Conservation (phyloP, 768 basidiomycete species). For the Cystobasidiopsis lactophilus region DNA sequence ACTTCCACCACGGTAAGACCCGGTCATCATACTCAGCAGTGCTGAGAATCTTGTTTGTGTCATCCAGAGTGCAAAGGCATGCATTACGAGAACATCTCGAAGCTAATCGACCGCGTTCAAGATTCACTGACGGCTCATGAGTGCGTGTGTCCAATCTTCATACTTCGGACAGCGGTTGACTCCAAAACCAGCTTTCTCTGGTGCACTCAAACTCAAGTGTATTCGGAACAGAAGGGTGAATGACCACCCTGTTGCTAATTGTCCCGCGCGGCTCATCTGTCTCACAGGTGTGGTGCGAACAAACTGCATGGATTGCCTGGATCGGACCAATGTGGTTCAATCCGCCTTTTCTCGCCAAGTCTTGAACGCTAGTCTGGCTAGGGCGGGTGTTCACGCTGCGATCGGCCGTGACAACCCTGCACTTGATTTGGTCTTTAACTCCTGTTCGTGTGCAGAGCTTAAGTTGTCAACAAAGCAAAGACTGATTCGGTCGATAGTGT, state of each 20-base stretch:
- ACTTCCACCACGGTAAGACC: neutral
- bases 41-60: too few species aligned
- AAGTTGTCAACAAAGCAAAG: slow-evolving; percentile 29
- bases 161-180: neutral
- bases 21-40: neutral
- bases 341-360: slow-evolving; percentile 78
- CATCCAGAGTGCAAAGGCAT: slow-evolving; percentile 83
- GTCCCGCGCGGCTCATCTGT: too few species aligned
- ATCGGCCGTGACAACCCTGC: slow-evolving; percentile 40
- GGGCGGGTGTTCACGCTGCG: slow-evolving; percentile 35
- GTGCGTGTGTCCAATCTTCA: slow-evolving; percentile 3
- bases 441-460: slow-evolving; percentile 19
- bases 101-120: slow-evolving; percentile 10
- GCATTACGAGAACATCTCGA: slow-evolving; percentile 28
- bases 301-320: slow-evolving; percentile 19
- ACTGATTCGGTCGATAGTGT: slow-evolving; percentile 27
- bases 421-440: slow-evolving; percentile 54
- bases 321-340: slow-evolving; percentile 19
- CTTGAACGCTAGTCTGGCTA: slow-evolving; percentile 30
- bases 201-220: slow-evolving; percentile 6
- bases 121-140: slow-evolving; percentile 12
- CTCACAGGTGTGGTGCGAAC: slow-evolving; percentile 11
- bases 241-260: too few species aligned
- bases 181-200: slow-evolving; percentile 18
- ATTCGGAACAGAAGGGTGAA: slow-evolving; percentile 13